These are phyloP conservation scores for Tricholoma hemisulphureum DNA, from an alignment of 768 basidiomycete genomes.

Conservation along the genomic window DNA sequence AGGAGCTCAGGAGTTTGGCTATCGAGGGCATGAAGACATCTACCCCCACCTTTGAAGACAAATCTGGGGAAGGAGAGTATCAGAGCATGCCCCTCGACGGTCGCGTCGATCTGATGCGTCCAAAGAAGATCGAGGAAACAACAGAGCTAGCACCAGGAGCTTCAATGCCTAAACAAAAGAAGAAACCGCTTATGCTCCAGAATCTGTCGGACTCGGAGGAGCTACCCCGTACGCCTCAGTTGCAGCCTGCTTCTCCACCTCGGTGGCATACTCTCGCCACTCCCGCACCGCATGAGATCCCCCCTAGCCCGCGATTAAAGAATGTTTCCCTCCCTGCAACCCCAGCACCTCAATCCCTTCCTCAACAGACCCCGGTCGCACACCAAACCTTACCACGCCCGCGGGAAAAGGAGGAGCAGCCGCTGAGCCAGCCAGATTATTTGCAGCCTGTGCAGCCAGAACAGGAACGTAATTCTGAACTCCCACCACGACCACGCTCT, in stretches of 20 bases:
- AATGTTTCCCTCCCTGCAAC: constrained; percentile 49
- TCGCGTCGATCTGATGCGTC: constrained; percentile 83
- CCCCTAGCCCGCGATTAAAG: constrained; percentile 56
- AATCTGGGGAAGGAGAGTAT: constrained; percentile 66
- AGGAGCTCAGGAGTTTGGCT: constrained; percentile 61
- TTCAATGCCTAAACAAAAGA: constrained; percentile 2
- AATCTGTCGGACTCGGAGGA: constrained; percentile 23
- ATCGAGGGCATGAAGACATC: constrained; percentile 52
- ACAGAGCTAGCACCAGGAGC: constrained; percentile 9
- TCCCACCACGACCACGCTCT: constrained; percentile 43
- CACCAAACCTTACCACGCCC: not conserved
- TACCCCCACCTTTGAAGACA: constrained; percentile 16
- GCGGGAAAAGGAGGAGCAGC: not conserved
- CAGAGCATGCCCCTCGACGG: constrained; percentile 82
- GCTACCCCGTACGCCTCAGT: constrained; percentile 37
- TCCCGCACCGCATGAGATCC: constrained; percentile 59
- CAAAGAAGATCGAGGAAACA: constrained; percentile 26
- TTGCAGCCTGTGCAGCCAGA: constrained; percentile 12
- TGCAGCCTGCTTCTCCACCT: constrained; percentile 32
- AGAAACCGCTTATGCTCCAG: constrained; percentile 7
- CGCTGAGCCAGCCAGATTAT: not conserved
- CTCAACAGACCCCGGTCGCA: constrained; percentile 10
- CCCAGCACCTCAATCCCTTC: constrained; percentile 29
- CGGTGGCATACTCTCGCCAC: constrained; percentile 58
- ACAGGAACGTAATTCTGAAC: constrained; percentile 14